Evolutionary conservation across 345 rosid species (phyloP), one percentile per base, ranked within the genome.

Genomic region (Crucihimalaya himalaica): DNA sequence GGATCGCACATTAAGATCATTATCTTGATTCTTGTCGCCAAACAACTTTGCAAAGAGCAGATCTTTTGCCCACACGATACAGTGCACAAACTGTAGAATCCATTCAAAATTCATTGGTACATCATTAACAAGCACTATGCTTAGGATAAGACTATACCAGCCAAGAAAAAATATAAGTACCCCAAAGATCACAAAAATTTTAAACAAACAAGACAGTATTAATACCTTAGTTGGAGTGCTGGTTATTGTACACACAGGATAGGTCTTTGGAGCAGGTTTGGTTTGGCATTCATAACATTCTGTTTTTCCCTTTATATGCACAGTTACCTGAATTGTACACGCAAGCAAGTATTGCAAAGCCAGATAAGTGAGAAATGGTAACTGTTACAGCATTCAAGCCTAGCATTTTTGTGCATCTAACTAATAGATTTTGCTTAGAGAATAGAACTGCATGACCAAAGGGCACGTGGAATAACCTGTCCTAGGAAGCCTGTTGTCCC

Each of bases 401-500:
- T 20, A 74, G 29, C 19, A 48, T 2, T 48, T 2, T 43, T 23
- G 78, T 18, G 6, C 23, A 48, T 29, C 61, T 37, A 39, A 5
- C 46, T 34, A 19, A 29, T 39, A 15, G 20, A 51, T 21, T 40
- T 29, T 51, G 5, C 29, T 67, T 8, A 59, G 68, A 29, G 25
- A 35, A 32, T 37, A 57, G 19, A 69, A 43, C 48, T 29, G 68
- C 47, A 68, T 20, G 28, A 50, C 40, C 54, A 53, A 23, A 54
- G 14, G 60, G 63, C 2, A 56, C 0, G 29, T 27, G 7, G 25
- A 32, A 72, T 75, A 70, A 93, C 99, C 97, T 96, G 99, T 81
- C 99, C 99, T 23, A 96, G 79, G 87, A 96, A 96, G 48, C 99
- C 98, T 35, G 98, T 92, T 53, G 99, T 90, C 73, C 99, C 99